These are phyloP conservation scores for Termitomyces sp. DNA, from an alignment of 768 basidiomycete species.

Conservation along the genomic window DNA sequence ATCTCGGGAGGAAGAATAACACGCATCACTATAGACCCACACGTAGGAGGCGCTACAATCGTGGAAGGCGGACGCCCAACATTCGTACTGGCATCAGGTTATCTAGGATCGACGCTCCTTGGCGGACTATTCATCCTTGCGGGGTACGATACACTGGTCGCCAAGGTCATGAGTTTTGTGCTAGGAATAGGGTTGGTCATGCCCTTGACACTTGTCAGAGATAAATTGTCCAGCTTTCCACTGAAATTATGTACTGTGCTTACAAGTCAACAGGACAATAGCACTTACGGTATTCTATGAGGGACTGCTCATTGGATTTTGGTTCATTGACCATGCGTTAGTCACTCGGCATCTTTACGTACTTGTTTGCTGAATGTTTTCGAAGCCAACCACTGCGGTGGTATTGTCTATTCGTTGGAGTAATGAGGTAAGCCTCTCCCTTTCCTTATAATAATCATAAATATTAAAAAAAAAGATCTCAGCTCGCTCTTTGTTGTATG, in stretches of 20 bases:
- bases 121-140: conserved; percentile 82
- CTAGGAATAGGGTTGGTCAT: conserved; percentile 84
- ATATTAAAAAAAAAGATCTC: neutral
- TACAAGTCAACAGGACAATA: conserved; percentile 61
- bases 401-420: conserved; percentile 79
- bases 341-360: conserved; percentile 21
- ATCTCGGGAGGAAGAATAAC: conserved; percentile 75
- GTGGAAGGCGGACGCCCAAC: conserved; percentile 75
- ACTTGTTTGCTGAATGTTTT: neutral
- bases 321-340: conserved; percentile 93
- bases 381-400: conserved; percentile 75
- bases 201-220: conserved; percentile 81
- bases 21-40: conserved; percentile 82
- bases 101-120: conserved; percentile 77
- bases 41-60: conserved; percentile 70
- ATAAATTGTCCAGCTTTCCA: conserved; percentile 74
- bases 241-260: neutral
- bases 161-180: conserved; percentile 91
- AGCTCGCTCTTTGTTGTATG: conserved; percentile 88
- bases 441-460: too few species aligned
- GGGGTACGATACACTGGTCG: conserved; percentile 85
- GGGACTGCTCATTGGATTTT: conserved; percentile 84
- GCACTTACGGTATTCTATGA: conserved; percentile 79
- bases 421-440: conserved; percentile 68
- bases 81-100: conserved; percentile 74